Evolutionary conservation across 1,284 basidiomycete species (phyloP).

Genomic region (Ceratobasidium sp.): DNA sequence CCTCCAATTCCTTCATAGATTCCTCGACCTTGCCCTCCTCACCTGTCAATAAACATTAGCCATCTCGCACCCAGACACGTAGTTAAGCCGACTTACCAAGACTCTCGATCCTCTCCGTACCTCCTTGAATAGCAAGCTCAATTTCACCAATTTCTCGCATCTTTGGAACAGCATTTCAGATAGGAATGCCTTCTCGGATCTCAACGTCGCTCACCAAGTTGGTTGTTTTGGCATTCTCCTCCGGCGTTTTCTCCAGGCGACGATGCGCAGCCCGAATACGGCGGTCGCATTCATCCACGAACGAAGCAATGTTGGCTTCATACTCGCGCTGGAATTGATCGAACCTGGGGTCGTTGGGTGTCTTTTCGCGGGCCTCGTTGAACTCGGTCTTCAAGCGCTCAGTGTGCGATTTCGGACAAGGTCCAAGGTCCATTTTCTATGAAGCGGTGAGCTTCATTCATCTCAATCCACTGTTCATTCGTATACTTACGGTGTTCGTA

Average conservation of each 20-base stretch:
- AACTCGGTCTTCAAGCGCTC: slow-evolving; percentile 94
- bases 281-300: slow-evolving; percentile 98
- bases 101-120: slow-evolving; percentile 96
- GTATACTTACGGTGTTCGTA: slow-evolving; percentile 88
- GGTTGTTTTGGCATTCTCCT: slow-evolving; percentile 98
- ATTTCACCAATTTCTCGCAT: slow-evolving; percentile 99
- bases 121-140: slow-evolving; percentile 96
- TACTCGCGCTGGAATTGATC: slow-evolving; percentile 90
- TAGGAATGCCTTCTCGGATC: neutral
- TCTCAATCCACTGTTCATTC: slow-evolving; percentile 16
- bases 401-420: slow-evolving; percentile 96
- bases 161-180: slow-evolving; percentile 50
- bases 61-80: neutral
- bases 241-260: slow-evolving; percentile 97
- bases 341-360: slow-evolving; percentile 79
- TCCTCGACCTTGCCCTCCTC: slow-evolving; percentile 99
- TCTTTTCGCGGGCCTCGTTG: slow-evolving; percentile 75
- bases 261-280: slow-evolving; percentile 93
- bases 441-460: slow-evolving; percentile 9
- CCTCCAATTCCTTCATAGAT: slow-evolving; percentile 95
- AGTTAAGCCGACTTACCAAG: slow-evolving; percentile 64
- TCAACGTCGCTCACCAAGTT: slow-evolving; percentile 69
- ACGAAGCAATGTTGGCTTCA: slow-evolving; percentile 91
- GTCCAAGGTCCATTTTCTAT: slow-evolving; percentile 99
- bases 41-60: slow-evolving; percentile 55